These are phyloP conservation scores for Jatropha podagrica DNA, from an alignment of 441 rosid genomes.

Conservation along the genomic window DNA sequence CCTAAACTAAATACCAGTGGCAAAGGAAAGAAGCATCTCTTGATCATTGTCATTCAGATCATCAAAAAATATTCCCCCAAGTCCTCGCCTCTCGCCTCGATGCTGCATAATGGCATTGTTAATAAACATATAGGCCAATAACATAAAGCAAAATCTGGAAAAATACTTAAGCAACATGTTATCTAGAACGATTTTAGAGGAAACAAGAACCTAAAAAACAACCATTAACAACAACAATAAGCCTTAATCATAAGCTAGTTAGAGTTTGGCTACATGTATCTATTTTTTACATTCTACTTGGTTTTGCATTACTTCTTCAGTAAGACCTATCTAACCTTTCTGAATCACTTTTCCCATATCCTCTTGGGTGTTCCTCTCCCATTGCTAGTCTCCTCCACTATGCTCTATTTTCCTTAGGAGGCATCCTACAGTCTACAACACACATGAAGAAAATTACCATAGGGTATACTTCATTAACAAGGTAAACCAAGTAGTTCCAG, in stretches of 20 bases:
- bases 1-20: slow-evolving; percentile 66
- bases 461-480: not conserved
- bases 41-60: slow-evolving; percentile 90
- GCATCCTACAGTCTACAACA: too few relatives aligned
- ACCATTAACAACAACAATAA: not conserved
- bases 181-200: not conserved
- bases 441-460: not conserved
- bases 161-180: not conserved
- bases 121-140: slow-evolving; percentile 11
- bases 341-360: too few relatives aligned
- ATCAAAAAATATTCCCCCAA: slow-evolving; percentile 97
- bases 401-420: too few relatives aligned
- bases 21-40: slow-evolving; percentile 90
- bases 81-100: slow-evolving; percentile 90
- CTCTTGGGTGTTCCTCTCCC: too few relatives aligned
- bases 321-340: too few relatives aligned
- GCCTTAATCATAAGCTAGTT: too few relatives aligned
- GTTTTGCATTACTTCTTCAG: too few relatives aligned
- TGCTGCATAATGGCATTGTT: slow-evolving; percentile 54
- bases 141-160: not conserved
- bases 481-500: not conserved
- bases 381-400: too few relatives aligned
- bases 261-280: too few relatives aligned
- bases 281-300: too few relatives aligned
- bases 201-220: not conserved